These are phyloP conservation scores for Vachellia collinsii DNA, from an alignment of 306 rosid species.

Conservation along the genomic window DNA sequence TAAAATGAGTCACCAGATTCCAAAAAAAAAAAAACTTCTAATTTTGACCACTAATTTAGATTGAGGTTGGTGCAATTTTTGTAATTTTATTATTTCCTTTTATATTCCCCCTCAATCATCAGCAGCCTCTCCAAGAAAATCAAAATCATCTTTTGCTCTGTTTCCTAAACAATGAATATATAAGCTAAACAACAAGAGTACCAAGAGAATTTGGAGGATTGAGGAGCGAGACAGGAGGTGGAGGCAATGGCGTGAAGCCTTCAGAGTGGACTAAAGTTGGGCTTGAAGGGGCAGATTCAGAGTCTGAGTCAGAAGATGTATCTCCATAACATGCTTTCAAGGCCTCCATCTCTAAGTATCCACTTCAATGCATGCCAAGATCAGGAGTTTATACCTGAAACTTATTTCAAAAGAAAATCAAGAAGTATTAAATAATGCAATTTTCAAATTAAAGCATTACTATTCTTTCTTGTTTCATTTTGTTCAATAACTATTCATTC, in stretches of 20 bases:
- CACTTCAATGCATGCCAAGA: neutral
- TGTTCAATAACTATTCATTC: neutral
- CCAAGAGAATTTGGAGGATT: constrained; percentile 57
- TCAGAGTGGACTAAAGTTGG: constrained; percentile 22
- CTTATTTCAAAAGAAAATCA: constrained; percentile 10
- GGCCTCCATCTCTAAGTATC: constrained; percentile 64
- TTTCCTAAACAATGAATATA: constrained; percentile 18
- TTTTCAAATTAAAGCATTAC: constrained; percentile 20
- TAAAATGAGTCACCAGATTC: constrained; percentile 16
- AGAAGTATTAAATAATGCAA: neutral
- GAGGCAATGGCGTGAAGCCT: constrained; percentile 49
- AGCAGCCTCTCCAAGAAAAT: constrained; percentile 23
- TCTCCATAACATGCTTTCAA: constrained; percentile 70
- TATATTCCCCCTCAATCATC: neutral
- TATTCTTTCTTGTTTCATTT: neutral
- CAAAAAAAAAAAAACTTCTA: neutral
- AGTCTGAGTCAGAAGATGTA: constrained; percentile 64
- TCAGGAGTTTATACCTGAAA: constrained; percentile 21
- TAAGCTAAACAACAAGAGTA: constrained; percentile 31
- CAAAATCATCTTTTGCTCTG: constrained; percentile 1
- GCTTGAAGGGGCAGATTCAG: constrained; percentile 46
- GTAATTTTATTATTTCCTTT: neutral
- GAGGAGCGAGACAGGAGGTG: constrained; percentile 75
- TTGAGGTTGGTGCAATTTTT: constrained; percentile 1
- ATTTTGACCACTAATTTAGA: neutral